A percentile compares a stretch with the other conserved stretches of the same genome.
phyloP scores from a whole-genome alignment of 2,329 filamentous ascomycete genomes.

The Xylaria polymorpha region DNA sequence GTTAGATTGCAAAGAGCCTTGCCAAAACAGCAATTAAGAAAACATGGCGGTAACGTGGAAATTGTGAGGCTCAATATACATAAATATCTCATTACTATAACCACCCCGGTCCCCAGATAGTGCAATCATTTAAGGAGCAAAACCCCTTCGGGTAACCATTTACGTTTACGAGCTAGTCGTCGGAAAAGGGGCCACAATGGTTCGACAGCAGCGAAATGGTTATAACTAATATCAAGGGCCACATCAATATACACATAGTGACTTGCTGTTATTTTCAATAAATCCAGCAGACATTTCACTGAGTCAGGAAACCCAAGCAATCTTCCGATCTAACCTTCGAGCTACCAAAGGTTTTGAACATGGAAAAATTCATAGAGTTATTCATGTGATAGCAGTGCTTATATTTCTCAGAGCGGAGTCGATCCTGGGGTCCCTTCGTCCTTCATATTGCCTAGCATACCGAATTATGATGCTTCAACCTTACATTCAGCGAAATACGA shows the following conservation, averaged over 20 bases:
- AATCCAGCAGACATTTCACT: background rate
- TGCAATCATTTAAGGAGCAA: background rate
- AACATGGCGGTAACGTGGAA: background rate
- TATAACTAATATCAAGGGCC: background rate
- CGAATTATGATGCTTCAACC: background rate
- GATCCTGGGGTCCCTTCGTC: no score
- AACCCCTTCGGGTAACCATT: no score
- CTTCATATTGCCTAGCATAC: no score
- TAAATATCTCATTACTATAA: no score
- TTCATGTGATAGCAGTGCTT: no score
- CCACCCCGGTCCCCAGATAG: no score
- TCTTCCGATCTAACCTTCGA: no score
- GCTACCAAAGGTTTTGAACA: no score
- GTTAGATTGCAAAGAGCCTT: background rate
- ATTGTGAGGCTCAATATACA: background rate
- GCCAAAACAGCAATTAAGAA: background rate
- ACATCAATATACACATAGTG: background rate
- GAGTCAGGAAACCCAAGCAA: no score
- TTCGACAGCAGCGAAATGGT: background rate
- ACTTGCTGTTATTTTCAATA: background rate
- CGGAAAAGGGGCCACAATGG: background rate
- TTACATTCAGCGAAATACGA: background rate
- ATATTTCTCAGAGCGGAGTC: no score
- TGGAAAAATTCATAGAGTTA: no score
- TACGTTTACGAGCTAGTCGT: background rate